phyloP scores from a whole-genome alignment of 2,329 filamentous ascomycete genomes.

The Ceratocystis colombiana region DNA sequence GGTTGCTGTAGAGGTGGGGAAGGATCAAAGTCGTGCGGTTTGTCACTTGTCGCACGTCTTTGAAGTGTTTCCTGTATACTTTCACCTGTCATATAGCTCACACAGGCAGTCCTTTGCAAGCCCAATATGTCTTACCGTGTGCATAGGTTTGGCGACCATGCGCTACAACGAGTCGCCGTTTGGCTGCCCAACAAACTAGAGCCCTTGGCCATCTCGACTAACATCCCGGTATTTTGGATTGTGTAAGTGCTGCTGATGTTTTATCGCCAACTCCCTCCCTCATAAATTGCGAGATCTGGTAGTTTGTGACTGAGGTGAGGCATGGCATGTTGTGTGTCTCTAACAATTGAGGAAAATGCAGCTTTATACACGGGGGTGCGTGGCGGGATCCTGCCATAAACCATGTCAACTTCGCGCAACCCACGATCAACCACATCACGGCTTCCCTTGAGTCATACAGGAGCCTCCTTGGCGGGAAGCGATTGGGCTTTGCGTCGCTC shows the following conservation, averaged over 20 bases:
- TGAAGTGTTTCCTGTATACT: neutral
- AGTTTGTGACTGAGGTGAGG: neutral
- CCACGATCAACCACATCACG: conserved; percentile 6
- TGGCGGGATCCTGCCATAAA: conserved; percentile 29
- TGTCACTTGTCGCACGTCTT: too few relatives aligned
- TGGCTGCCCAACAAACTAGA: conserved; percentile 1
- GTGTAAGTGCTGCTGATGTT: conserved; percentile 1
- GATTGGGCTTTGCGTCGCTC: conserved; percentile 35
- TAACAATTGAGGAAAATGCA: conserved; percentile 8
- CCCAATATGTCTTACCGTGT: neutral
- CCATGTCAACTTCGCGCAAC: conserved; percentile 23
- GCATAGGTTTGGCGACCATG: conserved; percentile 12
- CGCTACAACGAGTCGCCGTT: conserved; percentile 16
- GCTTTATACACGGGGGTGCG: conserved; percentile 30
- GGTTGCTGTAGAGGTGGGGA: too few relatives aligned
- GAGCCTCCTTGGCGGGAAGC: neutral
- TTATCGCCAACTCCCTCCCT: neutral
- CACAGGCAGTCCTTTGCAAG: neutral
- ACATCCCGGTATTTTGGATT: conserved; percentile 2
- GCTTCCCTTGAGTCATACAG: conserved; percentile 5
- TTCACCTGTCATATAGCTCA: neutral
- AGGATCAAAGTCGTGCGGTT: too few relatives aligned
- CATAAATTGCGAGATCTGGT: too few relatives aligned
- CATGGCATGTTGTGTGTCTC: neutral
- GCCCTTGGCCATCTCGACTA: neutral